Evolutionary conservation across 2,329 filamentous ascomycete genomes (phyloP), one percentile per base, ranked within the genome.

Genomic region (Helminthosporium solani): DNA sequence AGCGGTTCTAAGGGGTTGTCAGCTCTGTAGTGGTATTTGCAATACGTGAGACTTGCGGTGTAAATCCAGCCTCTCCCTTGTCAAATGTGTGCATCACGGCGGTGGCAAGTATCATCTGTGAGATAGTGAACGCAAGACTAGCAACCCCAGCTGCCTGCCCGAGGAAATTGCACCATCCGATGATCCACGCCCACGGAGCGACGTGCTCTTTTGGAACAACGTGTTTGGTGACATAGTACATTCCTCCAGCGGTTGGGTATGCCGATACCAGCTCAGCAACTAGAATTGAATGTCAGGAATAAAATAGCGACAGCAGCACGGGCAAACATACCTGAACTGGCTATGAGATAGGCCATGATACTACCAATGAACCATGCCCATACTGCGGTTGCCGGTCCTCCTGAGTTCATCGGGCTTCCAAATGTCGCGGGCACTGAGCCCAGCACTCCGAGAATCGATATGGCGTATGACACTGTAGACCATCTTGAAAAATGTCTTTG

Each of bases 181-280:
- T 81, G 34, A 84, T 72, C 82, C 82, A 85, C 0, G 81, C 78
- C 74, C 81, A 84, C 11, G 83, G 76, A 2, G 83, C 78, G 23
- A 84, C 80, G 59, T 83, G 77, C 44, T 82, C 75, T 14, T 74
- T 70, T 7, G 82, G 82, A 2, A 85, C 81, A 27, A 85, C 81
- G 59, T 83, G 78, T 57, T 85, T 85, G 8, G 81, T 83, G 27
- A 84, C 81, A 61, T 84, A 86, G 64, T 85, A 85, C 81, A 86
- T 85, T 2, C 83, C 83, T 16, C 82, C 82, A 2, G 82, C 82
- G 2, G 83, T 86, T 27, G 83, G 83, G 67, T 85, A 85, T 25
- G 82, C 82, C 7, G 82, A 85, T 21, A 85, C 81, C 42, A 85
- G 67, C 65, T 85, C 82, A 34, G 82, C 78, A n/a, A 85, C 82